Percentiles rank a stretch among this genome's conserved stretches.
phyloP scores from a whole-genome alignment of 2,329 filamentous ascomycete species.

The Cadophora malorum region DNA sequence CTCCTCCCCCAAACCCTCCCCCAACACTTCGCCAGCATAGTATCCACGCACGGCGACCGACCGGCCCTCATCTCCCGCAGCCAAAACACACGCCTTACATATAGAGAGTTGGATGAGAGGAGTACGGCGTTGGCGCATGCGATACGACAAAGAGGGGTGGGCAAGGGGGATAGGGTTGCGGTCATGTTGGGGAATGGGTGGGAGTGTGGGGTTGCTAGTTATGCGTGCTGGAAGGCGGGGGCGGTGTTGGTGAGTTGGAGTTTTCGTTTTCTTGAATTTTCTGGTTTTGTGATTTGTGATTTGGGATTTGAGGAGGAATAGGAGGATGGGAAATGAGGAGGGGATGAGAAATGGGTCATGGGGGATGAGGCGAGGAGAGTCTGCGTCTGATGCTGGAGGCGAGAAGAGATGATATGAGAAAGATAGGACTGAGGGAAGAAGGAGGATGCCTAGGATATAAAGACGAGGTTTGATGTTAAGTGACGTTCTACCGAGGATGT shows the following conservation, averaged over 20 bases:
- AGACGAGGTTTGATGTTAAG: neutral
- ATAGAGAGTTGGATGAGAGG: conserved; percentile 73
- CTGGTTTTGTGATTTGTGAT: neutral
- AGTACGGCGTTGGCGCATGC: conserved; percentile 80
- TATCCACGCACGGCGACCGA: conserved; percentile 68
- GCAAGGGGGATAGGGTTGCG: conserved; percentile 83
- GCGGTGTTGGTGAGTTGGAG: conserved; percentile 72
- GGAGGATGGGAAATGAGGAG: no score
- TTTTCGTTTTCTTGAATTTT: no score
- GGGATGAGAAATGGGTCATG: no score
- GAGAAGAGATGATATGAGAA: no score
- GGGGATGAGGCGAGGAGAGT: no score
- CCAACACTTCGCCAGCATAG: conserved; percentile 72
- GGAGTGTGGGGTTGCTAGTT: conserved; percentile 85
- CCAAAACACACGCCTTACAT: conserved; percentile 68
- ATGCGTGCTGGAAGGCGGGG: conserved; percentile 93
- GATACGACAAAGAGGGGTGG: conserved; percentile 72
- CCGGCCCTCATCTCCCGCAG: conserved; percentile 62
- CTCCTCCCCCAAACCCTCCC: conserved; percentile 73
- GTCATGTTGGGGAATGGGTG: conserved; percentile 85
- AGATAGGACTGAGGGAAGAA: no score
- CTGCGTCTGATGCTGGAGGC: no score
- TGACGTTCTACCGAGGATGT: neutral
- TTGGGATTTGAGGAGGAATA: neutral
- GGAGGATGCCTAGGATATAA: no score